phyloP scores from a whole-genome alignment of 305 asterid species.

The Solanum aculeatissimum region DNA sequence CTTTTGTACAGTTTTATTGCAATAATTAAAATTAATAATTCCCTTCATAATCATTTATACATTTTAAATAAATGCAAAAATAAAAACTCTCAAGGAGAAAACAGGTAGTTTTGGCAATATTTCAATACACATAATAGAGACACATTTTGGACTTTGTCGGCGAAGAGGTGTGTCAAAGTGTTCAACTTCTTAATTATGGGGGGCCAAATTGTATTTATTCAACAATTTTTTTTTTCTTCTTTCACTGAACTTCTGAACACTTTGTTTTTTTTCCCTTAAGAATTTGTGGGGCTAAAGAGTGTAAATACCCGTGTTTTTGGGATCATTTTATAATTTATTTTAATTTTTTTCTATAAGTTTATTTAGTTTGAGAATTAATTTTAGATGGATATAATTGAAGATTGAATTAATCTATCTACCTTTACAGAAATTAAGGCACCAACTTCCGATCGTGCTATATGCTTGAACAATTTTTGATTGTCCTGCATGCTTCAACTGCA shows the following conservation, averaged over 20 bases:
- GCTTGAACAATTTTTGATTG: no score
- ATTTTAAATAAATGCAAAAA: neutral
- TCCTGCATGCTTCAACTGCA: no score
- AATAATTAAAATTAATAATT: neutral
- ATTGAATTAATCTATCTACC: neutral
- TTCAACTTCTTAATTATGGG: neutral
- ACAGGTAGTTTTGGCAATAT: neutral
- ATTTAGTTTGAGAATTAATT: neutral
- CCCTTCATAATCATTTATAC: neutral
- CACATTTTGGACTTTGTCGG: neutral
- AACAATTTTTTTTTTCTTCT: neutral
- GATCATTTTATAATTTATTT: neutral
- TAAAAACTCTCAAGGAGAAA: no score
- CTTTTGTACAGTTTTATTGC: no score
- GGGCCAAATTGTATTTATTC: neutral
- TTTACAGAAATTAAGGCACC: no score
- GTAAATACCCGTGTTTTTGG: neutral
- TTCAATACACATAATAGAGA: neutral
- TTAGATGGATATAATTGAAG: neutral
- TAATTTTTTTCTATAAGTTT: neutral
- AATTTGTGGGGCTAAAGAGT: neutral
- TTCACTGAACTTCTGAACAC: neutral
- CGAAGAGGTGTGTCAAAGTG: neutral
- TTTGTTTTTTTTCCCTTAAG: neutral
- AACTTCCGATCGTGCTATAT: no score